Base-by-base conservation (phyloP, 345 rosid species). In the Sapria himalayana region DNA sequence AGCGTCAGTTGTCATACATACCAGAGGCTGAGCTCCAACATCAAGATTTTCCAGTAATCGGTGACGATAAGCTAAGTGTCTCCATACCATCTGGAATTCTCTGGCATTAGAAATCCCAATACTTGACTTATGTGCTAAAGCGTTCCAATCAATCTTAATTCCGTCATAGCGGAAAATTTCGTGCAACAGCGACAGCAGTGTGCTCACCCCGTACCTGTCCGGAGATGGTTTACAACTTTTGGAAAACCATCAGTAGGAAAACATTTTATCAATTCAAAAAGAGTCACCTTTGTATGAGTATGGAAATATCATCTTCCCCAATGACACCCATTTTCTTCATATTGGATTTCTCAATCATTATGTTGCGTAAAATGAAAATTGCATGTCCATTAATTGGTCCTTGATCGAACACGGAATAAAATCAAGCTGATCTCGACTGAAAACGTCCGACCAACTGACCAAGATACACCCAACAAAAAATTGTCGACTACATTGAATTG, bases 61-160 rank as follows among this genome's bases (percentile, higher is more conserved):
- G 4, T 66, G 54, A 1, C 69, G 53, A 61, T 89, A 89, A 14
- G 98, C 93, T 56, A 89, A 66, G 60, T 89, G 93, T 25, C 98
- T 65, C 98, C 98, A 89, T 13, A 89, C 57, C 81, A 80, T 67
- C 61, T 67, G 93, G 54, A 69, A 77, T 44, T 81, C 93, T 50
- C 84, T 67, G 21, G 74, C 69, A 61, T 43, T 69, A 11, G 84
- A 59, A 42, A 81, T 81, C 29, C 89, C 89, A 29, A 81, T 81
- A 17, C 63, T 51, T 2, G 76, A 64, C 54, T 56, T 76, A 61
- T 67, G 69, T 37, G 70, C 78, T 56, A 81, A 31, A 46, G 58
- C 72, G 34, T 72, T 38, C 89, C 89, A 81, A 43, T 81, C 69
- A 22, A 76, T 54, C 69, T 63, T 74, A 10, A 34, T 50, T 4